Evolutionary conservation across 202 grass and related monocot genomes (phyloP).

Genomic region (Zoysia matrella): DNA sequence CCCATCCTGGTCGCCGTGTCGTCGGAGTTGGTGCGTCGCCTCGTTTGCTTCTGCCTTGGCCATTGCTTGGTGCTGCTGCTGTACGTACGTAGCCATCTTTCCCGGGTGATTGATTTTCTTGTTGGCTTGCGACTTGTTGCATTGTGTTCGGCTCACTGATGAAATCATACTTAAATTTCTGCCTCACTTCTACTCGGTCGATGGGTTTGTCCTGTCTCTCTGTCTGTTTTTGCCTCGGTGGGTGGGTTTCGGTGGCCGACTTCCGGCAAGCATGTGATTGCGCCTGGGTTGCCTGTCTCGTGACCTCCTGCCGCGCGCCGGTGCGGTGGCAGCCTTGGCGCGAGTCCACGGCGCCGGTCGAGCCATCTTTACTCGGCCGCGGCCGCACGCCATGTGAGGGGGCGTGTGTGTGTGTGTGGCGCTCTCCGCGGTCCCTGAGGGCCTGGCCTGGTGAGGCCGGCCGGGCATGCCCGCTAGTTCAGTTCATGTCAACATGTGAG

Average conservation of each 20-base stretch:
- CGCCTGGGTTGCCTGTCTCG: neutral
- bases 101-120: neutral
- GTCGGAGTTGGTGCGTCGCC: constrained; percentile 20
- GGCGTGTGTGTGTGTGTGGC: neutral
- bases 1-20: neutral
- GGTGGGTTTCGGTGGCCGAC: constrained; percentile 14
- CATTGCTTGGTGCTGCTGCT: neutral
- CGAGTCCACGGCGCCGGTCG: constrained; percentile 5
- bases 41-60: constrained; percentile 38
- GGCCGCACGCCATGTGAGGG: neutral
- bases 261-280: neutral
- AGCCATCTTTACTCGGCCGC: neutral
- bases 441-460: neutral
- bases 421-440: neutral
- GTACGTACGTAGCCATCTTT: constrained; percentile 34
- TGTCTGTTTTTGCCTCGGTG: neutral
- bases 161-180: neutral
- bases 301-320: constrained; percentile 6
- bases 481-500: neutral
- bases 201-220: neutral
- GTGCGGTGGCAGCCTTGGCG: neutral
- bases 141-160: neutral
- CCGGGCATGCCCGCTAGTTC: neutral
- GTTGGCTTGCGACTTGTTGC: constrained; percentile 33
- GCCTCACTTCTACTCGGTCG: neutral